Conservation (phyloP, 306 rosid genomes). For the Astragalus membranaceus region DNA sequence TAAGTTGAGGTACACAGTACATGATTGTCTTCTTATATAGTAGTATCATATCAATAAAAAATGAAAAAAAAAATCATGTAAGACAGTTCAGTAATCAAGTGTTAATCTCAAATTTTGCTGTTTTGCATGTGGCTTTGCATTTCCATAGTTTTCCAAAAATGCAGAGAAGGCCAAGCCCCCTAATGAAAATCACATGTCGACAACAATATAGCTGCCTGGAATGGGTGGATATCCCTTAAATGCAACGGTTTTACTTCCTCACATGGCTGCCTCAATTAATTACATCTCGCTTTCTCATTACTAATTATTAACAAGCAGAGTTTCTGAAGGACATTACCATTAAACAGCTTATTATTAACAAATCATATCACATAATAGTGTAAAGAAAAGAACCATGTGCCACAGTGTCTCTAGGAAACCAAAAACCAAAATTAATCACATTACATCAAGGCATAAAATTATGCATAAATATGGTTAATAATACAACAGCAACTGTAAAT, state of each 20-base stretch:
- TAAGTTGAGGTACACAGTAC: not conserved
- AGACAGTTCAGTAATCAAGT: not conserved
- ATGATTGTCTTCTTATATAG: not conserved
- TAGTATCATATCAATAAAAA: not conserved
- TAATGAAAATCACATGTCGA: not conserved
- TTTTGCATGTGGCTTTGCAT: not conserved
- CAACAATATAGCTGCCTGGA: conserved; percentile 13
- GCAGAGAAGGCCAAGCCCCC: not conserved
- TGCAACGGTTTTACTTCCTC: not conserved
- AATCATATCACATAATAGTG: not conserved
- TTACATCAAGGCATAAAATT: not conserved
- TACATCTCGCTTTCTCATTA: not conserved
- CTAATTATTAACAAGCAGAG: not conserved
- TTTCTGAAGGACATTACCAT: not conserved
- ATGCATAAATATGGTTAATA: not conserved
- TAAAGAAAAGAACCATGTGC: not conserved
- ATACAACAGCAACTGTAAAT: not conserved
- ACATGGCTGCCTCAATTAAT: conserved; percentile 7
- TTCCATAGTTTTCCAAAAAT: not conserved
- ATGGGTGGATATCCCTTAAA: not conserved
- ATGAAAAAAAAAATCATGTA: not conserved
- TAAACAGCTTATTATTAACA: not conserved
- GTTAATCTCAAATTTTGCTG: not conserved
- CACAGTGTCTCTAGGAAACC: not conserved
- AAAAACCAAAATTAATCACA: not conserved